Base-by-base conservation (phyloP, 805 yeast species). In the Pichia ethanolica region DNA sequence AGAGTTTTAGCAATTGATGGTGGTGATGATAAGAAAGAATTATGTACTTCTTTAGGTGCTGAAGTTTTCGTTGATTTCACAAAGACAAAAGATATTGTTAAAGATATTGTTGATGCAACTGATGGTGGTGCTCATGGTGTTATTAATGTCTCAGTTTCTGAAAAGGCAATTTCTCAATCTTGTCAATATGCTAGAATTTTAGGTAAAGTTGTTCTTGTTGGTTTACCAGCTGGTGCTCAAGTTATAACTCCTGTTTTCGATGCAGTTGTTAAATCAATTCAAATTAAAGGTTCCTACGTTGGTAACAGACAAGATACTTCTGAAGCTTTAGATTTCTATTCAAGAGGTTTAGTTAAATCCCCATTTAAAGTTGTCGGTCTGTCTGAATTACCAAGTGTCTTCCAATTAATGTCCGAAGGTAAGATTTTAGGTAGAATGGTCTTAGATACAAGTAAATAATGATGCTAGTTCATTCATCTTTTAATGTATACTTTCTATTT, bases 231-330 rank as follows among this genome's bases (percentile, higher is more conserved):
- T 30, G 82, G 82, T 60, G 91, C 93, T 55, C 77, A 78, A 67
- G 79, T 81, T 61, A 73, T 75, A 57, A 79, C 89, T 39, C 77
- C 79, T 50, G 88, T 88, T 48, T 83, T 86, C 73, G 71, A 74
- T 56, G 80, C 85, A 46, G 95, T 87, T 53, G 82, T 84, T 58
- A 83, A 78, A 71, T 79, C 87, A 51, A 73, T 84, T 66, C 72
- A 73, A 62, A 82, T 87, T 64, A 79, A 74, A 67, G 95, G 93
- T 59, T 86, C 95, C 47, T 85, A 85, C 65, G 95, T 87, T 55
- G 96, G 95, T 61, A 86, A 86, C 80, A 83, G 95, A 71, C 84
- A 85, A 56, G 96, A 88, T 71, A 79, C 91, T 56, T 77, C 83
- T 55, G 89, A 83, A 68, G 89, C 89, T 44, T 63, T 83, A 50